Conservation (phyloP, 2,329 filamentous ascomycete genomes). For the Ophiostoma angusticollis region DNA sequence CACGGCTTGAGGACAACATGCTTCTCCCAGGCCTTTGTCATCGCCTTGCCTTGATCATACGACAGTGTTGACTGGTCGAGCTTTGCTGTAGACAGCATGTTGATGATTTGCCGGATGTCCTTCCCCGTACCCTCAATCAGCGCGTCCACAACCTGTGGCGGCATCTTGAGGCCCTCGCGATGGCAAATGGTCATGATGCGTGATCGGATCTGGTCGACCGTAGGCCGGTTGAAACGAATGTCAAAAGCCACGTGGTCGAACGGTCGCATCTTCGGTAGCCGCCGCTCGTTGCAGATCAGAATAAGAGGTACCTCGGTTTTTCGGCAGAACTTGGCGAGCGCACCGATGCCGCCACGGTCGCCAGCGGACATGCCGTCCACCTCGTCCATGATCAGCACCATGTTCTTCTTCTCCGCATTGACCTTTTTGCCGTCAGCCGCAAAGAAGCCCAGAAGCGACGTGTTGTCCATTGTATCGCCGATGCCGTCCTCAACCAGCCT, state of each 20-base stretch:
- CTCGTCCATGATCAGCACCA: conserved; percentile 96
- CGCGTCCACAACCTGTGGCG: conserved; percentile 72
- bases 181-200: conserved; percentile 92
- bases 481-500: conserved; percentile 82
- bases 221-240: conserved; percentile 76
- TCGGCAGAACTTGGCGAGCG: conserved; percentile 85
- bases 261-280: conserved; percentile 92
- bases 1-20: conserved; percentile 93
- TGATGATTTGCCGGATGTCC: conserved; percentile 95
- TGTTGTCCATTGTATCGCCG: conserved; percentile 87
- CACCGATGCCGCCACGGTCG: conserved; percentile 89
- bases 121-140: conserved; percentile 91
- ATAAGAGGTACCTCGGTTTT: conserved; percentile 93
- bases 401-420: conserved; percentile 73
- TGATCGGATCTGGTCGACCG: conserved; percentile 79
- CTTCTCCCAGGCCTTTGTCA: conserved; percentile 98
- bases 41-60: conserved; percentile 76
- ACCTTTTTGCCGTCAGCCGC: conserved; percentile 70
- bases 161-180: conserved; percentile 78
- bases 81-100: conserved; percentile 93
- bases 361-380: conserved; percentile 98
- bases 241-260: conserved; percentile 82
- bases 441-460: conserved; percentile 83
- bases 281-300: conserved; percentile 92
- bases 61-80: conserved; percentile 70